phyloP scores from a whole-genome alignment of 805 yeast genomes.

The Saturnispora hagleri region DNA sequence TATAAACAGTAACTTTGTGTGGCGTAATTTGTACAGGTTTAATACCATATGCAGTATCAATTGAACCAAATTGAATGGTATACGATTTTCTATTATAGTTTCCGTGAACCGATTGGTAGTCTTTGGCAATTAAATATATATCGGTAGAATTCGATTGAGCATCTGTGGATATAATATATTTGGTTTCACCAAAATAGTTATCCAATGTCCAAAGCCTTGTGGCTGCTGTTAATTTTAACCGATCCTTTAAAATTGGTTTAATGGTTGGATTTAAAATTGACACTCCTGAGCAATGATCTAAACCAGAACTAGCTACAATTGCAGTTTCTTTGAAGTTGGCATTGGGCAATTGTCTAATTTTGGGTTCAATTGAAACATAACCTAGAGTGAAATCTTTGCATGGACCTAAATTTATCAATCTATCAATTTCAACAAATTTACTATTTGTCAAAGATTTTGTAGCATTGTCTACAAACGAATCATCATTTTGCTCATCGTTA shows the following conservation, averaged over 20 bases:
- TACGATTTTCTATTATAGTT: slow-evolving; percentile 54
- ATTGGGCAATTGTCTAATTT: slow-evolving; percentile 53
- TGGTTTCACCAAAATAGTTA: slow-evolving; percentile 29
- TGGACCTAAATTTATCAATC: slow-evolving; percentile 62
- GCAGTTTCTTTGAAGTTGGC: slow-evolving; percentile 62
- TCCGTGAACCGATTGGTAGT: slow-evolving; percentile 51
- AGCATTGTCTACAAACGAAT: slow-evolving; percentile 5
- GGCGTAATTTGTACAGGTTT: slow-evolving; percentile 70
- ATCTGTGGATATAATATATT: slow-evolving; percentile 67
- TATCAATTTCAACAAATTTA: slow-evolving; percentile 42
- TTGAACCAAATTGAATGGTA: slow-evolving; percentile 59
- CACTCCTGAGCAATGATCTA: slow-evolving; percentile 43
- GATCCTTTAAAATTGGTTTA: slow-evolving; percentile 57
- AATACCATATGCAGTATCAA: slow-evolving; percentile 29
- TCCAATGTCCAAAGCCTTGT: slow-evolving; percentile 67
- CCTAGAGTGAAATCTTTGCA: slow-evolving; percentile 61
- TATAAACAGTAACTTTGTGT: slow-evolving; percentile 52
- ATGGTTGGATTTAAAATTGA: slow-evolving; percentile 59
- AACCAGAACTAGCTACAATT: slow-evolving; percentile 63
- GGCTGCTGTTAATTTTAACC: slow-evolving; percentile 63
- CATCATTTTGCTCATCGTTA: slow-evolving; percentile 28
- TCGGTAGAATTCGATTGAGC: slow-evolving; percentile 55
- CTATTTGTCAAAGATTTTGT: slow-evolving; percentile 15
- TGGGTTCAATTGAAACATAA: slow-evolving; percentile 42
- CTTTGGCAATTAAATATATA: slow-evolving; percentile 52